A percentile compares a stretch with the other conserved stretches of the same genome.
phyloP scores from a whole-genome alignment of 2,329 filamentous ascomycete species.

The Trichoderma sp. region DNA sequence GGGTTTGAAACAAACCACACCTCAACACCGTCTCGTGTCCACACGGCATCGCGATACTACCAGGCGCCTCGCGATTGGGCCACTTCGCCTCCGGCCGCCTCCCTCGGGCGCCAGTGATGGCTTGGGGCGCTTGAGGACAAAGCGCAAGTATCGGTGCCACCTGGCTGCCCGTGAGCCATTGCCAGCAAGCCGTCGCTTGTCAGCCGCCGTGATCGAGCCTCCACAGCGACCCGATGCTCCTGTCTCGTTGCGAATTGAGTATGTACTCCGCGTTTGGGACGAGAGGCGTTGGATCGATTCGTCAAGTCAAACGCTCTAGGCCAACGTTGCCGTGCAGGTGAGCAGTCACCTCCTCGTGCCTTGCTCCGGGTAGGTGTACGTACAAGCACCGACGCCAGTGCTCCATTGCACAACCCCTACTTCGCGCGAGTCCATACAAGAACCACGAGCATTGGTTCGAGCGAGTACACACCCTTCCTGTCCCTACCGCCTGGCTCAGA shows the following conservation, averaged over 20 bases:
- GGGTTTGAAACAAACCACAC: not conserved
- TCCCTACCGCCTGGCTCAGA: constrained; percentile 18
- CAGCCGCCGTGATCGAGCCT: not conserved
- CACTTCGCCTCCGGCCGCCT: not conserved
- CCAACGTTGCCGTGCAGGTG: constrained; percentile 23
- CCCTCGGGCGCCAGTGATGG: no score
- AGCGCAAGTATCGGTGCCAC: not conserved
- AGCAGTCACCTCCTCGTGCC: constrained; percentile 19
- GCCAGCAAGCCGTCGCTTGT: not conserved
- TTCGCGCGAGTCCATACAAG: no score
- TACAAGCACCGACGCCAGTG: not conserved
- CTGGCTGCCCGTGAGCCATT: not conserved
- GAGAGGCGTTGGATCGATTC: not conserved
- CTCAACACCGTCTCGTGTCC: not conserved
- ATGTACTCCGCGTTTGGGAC: not conserved
- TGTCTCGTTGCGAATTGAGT: constrained; percentile 12
- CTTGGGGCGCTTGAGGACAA: no score
- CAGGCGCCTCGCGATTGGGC: not conserved
- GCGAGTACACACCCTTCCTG: not conserved
- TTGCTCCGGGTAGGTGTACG: not conserved
- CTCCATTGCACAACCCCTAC: no score
- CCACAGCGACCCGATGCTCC: constrained; percentile 1
- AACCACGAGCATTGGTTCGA: not conserved
- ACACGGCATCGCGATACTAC: constrained; percentile 5
- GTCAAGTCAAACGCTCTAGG: constrained; percentile 10